Percentiles rank a stretch among this genome's conserved stretches.
Conservation (phyloP, 1,139 yeast genomes). For the Kurtzmaniella natalensis region DNA sequence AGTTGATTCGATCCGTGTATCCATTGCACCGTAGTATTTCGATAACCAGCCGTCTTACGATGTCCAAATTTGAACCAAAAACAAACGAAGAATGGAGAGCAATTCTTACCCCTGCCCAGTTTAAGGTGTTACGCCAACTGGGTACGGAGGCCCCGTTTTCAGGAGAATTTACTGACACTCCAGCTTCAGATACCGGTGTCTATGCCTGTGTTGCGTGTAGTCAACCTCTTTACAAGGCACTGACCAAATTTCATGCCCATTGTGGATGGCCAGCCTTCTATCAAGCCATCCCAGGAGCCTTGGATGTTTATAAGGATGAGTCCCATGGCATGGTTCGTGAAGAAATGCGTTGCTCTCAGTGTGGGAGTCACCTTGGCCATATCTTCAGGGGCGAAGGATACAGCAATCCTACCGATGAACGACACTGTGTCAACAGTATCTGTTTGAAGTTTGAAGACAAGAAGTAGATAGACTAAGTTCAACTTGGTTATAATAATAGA, state of each 20-base stretch:
- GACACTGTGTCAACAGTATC: conserved; percentile 93
- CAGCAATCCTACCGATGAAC: conserved; percentile 80
- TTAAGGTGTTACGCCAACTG: conserved; percentile 68
- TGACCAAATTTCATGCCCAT: conserved; percentile 79
- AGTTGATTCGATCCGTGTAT: too few species aligned
- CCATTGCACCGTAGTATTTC: too few species aligned
- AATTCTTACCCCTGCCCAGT: conserved; percentile 69
- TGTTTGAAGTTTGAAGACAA: conserved; percentile 55
- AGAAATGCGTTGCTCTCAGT: conserved; percentile 83
- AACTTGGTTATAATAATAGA: too few species aligned
- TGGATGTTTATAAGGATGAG: conserved; percentile 55
- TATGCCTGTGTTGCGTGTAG: conserved; percentile 86
- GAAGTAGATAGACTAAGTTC: not conserved
- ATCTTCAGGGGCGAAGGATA: conserved; percentile 94
- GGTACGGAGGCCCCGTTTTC: conserved; percentile 84
- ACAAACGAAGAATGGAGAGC: conserved; percentile 79
- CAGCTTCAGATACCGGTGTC: conserved; percentile 48
- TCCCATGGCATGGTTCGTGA: conserved; percentile 74
- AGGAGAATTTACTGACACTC: conserved; percentile 59
- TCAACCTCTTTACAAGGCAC: conserved; percentile 71
- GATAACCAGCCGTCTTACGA: too few species aligned
- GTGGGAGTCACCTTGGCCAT: conserved; percentile 95
- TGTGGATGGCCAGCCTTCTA: conserved; percentile 99
- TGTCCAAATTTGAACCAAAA: too few species aligned
- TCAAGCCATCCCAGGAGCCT: conserved; percentile 80